phyloP scores from a whole-genome alignment of 345 rosid species.

The Psidium guajava region DNA sequence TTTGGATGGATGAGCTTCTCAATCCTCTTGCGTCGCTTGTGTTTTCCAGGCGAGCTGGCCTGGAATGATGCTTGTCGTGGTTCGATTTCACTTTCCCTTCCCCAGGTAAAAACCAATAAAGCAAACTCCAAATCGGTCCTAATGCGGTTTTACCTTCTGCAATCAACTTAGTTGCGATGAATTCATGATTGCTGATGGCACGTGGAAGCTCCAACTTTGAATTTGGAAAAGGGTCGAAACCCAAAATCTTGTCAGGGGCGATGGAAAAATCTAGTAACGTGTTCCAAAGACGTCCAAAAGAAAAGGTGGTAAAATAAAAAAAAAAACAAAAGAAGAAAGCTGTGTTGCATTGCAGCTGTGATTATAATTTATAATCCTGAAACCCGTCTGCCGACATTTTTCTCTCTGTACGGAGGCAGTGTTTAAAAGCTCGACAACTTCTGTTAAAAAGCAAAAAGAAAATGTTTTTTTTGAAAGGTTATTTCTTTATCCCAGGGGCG shows the following conservation, averaged over 20 bases:
- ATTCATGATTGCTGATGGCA: not conserved
- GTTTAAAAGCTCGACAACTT: not conserved
- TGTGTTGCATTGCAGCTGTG: not conserved
- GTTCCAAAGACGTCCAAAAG: not conserved
- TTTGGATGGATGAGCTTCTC: not conserved
- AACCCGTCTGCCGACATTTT: not conserved
- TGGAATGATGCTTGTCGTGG: not conserved
- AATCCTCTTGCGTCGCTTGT: not conserved
- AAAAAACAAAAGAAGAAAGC: not conserved
- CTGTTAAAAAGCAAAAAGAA: not conserved
- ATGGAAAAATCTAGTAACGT: not conserved
- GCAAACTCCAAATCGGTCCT: not conserved
- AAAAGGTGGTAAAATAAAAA: not conserved
- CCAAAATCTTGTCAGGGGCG: not conserved
- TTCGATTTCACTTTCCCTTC: not conserved
- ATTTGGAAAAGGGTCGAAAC: not conserved
- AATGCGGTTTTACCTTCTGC: not conserved
- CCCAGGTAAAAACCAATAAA: not conserved
- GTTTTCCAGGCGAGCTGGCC: not conserved
- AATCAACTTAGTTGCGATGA: not conserved
- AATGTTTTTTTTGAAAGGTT: not conserved
- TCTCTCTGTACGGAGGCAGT: not conserved
- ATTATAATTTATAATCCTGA: not conserved
- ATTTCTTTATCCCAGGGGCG: not conserved
- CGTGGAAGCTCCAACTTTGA: not conserved